A percentile compares a stretch with the other conserved stretches of the same genome.
Conservation (phyloP, 2,329 filamentous ascomycete genomes). For the Aspergillus aculeatus region DNA sequence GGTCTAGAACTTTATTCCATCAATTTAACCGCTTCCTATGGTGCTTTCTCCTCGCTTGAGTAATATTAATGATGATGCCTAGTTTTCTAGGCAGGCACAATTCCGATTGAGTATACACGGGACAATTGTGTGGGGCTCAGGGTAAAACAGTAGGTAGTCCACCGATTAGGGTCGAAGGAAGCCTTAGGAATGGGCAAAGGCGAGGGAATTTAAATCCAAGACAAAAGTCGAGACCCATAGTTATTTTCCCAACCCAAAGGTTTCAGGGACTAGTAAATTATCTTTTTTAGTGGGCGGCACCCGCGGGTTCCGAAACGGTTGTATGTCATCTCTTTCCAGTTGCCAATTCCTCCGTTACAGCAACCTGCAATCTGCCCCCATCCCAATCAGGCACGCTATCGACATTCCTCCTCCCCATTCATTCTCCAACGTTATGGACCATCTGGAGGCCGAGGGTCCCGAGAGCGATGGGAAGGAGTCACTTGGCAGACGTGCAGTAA, state of each 20-base stretch:
- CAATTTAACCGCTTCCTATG: not conserved
- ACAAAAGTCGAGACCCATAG: not conserved
- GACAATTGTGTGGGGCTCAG: not conserved
- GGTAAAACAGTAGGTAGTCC: not conserved
- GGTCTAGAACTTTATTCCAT: not conserved
- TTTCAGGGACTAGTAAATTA: too few relatives aligned
- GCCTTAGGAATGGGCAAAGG: not conserved
- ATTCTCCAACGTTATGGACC: not conserved
- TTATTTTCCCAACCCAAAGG: too few relatives aligned
- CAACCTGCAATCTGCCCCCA: not conserved
- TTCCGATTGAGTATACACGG: not conserved
- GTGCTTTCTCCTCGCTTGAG: not conserved
- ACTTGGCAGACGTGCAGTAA: constrained; percentile 31
- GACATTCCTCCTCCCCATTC: not conserved
- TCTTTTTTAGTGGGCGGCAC: constrained; percentile 8
- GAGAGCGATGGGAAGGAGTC: constrained; percentile 25
- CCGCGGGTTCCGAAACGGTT: constrained; percentile 18
- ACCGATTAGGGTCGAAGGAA: not conserved
- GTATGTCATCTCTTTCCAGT: not conserved
- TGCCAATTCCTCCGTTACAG: not conserved
- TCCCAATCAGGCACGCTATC: not conserved
- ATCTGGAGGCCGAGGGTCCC: constrained; percentile 33
- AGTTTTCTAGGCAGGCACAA: not conserved
- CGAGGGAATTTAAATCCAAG: not conserved
- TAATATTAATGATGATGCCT: not conserved